Percentiles rank a stretch among this genome's conserved stretches.
These are phyloP conservation scores for Fusarium marasasianum DNA, from an alignment of 2,329 filamentous ascomycete genomes.

Conservation along the genomic window DNA sequence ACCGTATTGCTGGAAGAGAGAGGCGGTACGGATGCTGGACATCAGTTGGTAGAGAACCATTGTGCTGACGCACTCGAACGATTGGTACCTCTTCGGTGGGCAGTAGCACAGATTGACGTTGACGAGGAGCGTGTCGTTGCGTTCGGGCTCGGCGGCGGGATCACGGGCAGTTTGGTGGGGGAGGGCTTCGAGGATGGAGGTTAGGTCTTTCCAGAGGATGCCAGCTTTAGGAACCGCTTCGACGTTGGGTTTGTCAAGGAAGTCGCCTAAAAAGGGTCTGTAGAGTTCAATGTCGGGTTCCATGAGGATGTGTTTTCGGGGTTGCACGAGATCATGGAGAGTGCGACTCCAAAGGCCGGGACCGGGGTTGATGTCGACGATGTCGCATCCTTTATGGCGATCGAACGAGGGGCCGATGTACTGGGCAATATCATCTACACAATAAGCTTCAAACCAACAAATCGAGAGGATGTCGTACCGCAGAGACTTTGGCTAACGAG, in stretches of 20 bases:
- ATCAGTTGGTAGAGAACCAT: slow-evolving; percentile 71
- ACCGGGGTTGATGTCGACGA: slow-evolving; percentile 89
- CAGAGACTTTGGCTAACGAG: slow-evolving; percentile 62
- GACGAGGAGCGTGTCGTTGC: slow-evolving; percentile 79
- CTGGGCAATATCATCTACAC: slow-evolving; percentile 71
- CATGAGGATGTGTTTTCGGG: slow-evolving; percentile 84
- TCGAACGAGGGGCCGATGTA: slow-evolving; percentile 76
- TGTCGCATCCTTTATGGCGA: slow-evolving; percentile 79
- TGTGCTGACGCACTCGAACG: slow-evolving; percentile 65
- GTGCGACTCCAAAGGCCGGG: slow-evolving; percentile 80
- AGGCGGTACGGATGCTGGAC: slow-evolving; percentile 63
- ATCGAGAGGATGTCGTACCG: slow-evolving; percentile 42
- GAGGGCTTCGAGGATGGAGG: slow-evolving; percentile 60
- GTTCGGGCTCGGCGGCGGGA: slow-evolving; percentile 52
- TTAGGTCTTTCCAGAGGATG: slow-evolving; percentile 68
- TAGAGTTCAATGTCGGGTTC: slow-evolving; percentile 74
- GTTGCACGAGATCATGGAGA: slow-evolving; percentile 78
- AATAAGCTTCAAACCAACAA: neutral
- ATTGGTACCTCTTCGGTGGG: slow-evolving; percentile 59
- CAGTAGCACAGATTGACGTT: slow-evolving; percentile 71
- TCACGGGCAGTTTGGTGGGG: slow-evolving; percentile 62
- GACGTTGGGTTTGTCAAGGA: slow-evolving; percentile 61
- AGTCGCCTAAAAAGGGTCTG: slow-evolving; percentile 65
- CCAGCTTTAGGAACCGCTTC: slow-evolving; percentile 65
- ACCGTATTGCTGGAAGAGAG: slow-evolving; percentile 78